These are phyloP conservation scores for Nepenthes alata DNA, from an alignment of 179 eudicot species.

Conservation along the genomic window DNA sequence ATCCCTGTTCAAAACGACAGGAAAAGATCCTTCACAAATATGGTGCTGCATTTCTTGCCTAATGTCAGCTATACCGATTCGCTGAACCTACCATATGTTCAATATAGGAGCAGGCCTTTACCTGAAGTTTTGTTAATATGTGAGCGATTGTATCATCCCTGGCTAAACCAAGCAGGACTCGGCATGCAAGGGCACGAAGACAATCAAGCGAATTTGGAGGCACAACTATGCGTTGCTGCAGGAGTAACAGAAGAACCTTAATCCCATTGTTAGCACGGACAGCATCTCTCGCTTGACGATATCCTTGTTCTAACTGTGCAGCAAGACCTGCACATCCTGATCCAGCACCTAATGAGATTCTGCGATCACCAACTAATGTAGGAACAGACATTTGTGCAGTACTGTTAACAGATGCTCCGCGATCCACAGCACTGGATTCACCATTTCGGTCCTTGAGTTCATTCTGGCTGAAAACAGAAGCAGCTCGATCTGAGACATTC, in stretches of 20 bases:
- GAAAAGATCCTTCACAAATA: too few species aligned
- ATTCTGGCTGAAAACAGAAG: conserved; percentile 30
- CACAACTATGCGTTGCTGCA: conserved; percentile 72
- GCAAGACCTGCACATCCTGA: conserved; percentile 96
- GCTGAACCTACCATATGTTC: not conserved
- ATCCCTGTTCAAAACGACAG: too few species aligned
- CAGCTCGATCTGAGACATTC: conserved; percentile 31
- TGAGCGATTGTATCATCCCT: conserved; percentile 94
- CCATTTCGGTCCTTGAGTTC: conserved; percentile 55
- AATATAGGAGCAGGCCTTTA: conserved; percentile 10
- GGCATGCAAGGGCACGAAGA: conserved; percentile 92
- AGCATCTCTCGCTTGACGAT: conserved; percentile 93
- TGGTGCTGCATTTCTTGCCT: too few species aligned
- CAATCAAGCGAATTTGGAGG: conserved; percentile 85
- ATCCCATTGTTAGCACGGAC: conserved; percentile 96
- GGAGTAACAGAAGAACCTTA: conserved; percentile 85
- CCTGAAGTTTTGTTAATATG: conserved; percentile 96
- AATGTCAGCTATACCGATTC: too few species aligned
- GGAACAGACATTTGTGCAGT: conserved; percentile 37
- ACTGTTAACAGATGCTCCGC: conserved; percentile 28
- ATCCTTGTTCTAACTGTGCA: conserved; percentile 85
- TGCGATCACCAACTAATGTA: conserved; percentile 80
- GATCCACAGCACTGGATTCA: conserved; percentile 47
- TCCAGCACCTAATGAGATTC: conserved; percentile 86
- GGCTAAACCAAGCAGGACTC: conserved; percentile 95